These are phyloP conservation scores for Lentinula aciculospora DNA, from an alignment of 768 basidiomycete genomes.

Conservation along the genomic window DNA sequence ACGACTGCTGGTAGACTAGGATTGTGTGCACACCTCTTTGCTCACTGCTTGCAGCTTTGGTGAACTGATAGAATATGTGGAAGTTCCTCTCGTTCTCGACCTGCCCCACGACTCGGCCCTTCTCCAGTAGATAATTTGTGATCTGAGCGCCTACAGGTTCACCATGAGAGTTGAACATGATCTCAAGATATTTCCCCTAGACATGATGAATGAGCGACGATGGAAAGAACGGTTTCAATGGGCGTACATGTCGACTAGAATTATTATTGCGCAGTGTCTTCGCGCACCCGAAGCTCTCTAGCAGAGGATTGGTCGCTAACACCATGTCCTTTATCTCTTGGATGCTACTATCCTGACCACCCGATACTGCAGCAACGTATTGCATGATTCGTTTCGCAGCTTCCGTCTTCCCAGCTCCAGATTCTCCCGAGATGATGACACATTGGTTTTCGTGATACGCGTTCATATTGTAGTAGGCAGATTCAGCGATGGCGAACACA, in stretches of 20 bases:
- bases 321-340: slow-evolving; percentile 99
- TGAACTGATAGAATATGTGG: slow-evolving; percentile 99
- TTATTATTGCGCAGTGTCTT: slow-evolving; percentile 99
- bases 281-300: slow-evolving; percentile 98
- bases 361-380: slow-evolving; percentile 96
- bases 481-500: slow-evolving; percentile 96
- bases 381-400: slow-evolving; percentile 99
- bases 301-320: slow-evolving; percentile 91
- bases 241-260: slow-evolving; percentile 91
- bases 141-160: slow-evolving; percentile 97
- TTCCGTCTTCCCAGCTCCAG: slow-evolving; percentile 98
- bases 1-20: background rate
- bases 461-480: slow-evolving; percentile 98
- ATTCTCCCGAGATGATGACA: slow-evolving; percentile 99
- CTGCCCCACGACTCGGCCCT: slow-evolving; percentile 94
- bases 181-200: slow-evolving; percentile 98
- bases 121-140: slow-evolving; percentile 97
- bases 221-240: background rate
- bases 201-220: slow-evolving; percentile 12
- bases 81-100: slow-evolving; percentile 96
- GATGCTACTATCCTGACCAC: slow-evolving; percentile 83
- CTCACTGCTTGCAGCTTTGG: slow-evolving; percentile 85
- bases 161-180: slow-evolving; percentile 94
- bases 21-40: slow-evolving; percentile 66
- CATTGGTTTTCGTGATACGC: slow-evolving; percentile 99